phyloP scores from a whole-genome alignment of 768 basidiomycete species.

The Punctularia strigosozonata region DNA sequence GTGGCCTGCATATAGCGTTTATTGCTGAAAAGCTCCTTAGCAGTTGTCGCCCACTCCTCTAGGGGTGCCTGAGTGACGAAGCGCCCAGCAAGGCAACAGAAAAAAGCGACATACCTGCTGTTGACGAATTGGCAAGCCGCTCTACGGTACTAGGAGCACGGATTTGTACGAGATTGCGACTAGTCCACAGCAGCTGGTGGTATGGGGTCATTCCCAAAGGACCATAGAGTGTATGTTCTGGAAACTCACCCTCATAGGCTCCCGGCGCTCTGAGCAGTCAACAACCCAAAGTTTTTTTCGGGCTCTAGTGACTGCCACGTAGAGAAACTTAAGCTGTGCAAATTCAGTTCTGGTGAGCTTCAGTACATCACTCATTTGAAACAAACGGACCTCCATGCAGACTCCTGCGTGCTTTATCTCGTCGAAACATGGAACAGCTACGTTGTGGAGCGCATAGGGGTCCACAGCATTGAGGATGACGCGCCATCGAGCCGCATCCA shows the following conservation, averaged over 20 bases:
- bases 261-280: slow-evolving; percentile 43
- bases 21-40: slow-evolving; percentile 27
- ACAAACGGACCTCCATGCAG: slow-evolving; percentile 34
- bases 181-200: slow-evolving; percentile 39
- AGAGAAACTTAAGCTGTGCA: slow-evolving; percentile 44
- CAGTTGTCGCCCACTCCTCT: slow-evolving; percentile 33
- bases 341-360: background rate
- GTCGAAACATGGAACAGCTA: slow-evolving; percentile 34
- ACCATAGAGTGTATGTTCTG: background rate
- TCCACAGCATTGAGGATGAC: slow-evolving; percentile 32
- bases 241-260: slow-evolving; percentile 44
- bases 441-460: slow-evolving; percentile 2
- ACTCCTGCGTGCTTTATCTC: slow-evolving; percentile 36
- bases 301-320: slow-evolving; percentile 57
- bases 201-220: background rate
- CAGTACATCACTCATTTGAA: background rate
- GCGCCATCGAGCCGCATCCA: slow-evolving; percentile 42
- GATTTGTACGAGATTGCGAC: slow-evolving; percentile 31
- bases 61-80: too few relatives aligned
- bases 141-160: slow-evolving; percentile 35
- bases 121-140: slow-evolving; percentile 43
- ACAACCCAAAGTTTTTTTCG: slow-evolving; percentile 59
- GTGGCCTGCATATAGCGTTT: slow-evolving; percentile 40
- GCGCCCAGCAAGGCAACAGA: too few relatives aligned
- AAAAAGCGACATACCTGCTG: too few relatives aligned